Percentiles rank a stretch among this genome's conserved stretches.
These are phyloP conservation scores for Chimonanthus praecox DNA, from an alignment of 164 flowering plant species.

Conservation along the genomic window DNA sequence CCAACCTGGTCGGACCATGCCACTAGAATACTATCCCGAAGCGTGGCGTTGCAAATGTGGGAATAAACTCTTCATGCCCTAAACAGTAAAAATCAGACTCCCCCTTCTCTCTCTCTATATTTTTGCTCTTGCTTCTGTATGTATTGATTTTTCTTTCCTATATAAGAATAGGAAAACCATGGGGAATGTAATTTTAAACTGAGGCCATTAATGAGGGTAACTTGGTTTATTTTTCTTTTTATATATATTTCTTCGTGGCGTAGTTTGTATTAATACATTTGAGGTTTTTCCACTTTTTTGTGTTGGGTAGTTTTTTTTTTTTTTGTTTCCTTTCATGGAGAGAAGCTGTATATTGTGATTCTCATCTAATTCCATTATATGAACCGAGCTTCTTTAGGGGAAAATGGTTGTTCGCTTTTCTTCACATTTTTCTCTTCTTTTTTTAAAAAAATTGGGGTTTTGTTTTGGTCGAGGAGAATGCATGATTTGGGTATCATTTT, in stretches of 20 bases:
- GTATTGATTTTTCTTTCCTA: neutral
- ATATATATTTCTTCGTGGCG: neutral
- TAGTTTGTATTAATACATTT: neutral
- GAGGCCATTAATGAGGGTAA: neutral
- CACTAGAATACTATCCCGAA: conserved; percentile 90
- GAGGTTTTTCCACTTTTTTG: neutral
- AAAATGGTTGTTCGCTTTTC: too few relatives aligned
- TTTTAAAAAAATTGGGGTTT: too few relatives aligned
- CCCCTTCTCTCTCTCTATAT: neutral
- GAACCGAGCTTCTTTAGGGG: neutral
- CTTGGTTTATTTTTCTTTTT: neutral
- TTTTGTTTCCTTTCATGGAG: neutral
- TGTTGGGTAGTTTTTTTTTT: neutral
- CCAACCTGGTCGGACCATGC: conserved; percentile 59
- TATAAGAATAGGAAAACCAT: neutral
- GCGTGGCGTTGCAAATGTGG: conserved; percentile 99
- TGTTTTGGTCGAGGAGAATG: too few relatives aligned
- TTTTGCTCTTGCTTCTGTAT: neutral
- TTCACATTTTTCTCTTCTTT: too few relatives aligned
- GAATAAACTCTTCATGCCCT: conserved; percentile 73
- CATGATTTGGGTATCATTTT: too few relatives aligned
- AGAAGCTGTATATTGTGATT: neutral
- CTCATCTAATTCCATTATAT: neutral
- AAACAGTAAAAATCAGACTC: neutral
- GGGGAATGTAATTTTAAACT: neutral